These are phyloP conservation scores for Choiromyces venosus DNA, from an alignment of 495 filamentous ascomycete genomes.

Conservation along the genomic window DNA sequence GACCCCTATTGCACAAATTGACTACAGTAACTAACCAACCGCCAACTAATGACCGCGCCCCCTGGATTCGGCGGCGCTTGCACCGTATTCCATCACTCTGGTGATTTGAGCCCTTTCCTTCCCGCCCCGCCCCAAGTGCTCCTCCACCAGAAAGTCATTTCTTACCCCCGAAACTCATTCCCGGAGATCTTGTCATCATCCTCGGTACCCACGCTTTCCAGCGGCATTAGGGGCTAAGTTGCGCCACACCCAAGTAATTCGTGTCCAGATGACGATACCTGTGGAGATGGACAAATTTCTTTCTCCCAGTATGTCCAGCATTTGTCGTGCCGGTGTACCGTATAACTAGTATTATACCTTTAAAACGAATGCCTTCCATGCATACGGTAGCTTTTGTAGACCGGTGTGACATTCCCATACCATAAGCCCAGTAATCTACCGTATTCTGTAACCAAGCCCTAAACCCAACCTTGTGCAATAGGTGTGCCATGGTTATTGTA, in stretches of 20 bases:
- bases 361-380: not conserved
- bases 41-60: not conserved
- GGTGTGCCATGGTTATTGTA: not conserved
- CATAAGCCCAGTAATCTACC: not conserved
- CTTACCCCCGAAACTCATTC: not conserved
- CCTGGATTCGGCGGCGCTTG: not conserved
- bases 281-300: not conserved
- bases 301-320: not conserved
- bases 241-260: not conserved
- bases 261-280: not conserved
- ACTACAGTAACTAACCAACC: not conserved
- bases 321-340: not conserved
- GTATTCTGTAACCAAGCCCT: not conserved
- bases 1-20: too few relatives aligned
- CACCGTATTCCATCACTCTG: not conserved
- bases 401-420: not conserved
- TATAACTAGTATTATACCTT: too few relatives aligned
- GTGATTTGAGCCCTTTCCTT: not conserved
- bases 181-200: too few relatives aligned
- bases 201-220: not conserved
- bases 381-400: not conserved
- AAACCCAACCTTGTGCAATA: not conserved
- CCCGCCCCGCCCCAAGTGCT: not conserved
- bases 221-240: not conserved
- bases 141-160: not conserved